These are phyloP conservation scores for Phlegmacium glaucopus DNA, from an alignment of 768 basidiomycete species.

Conservation along the genomic window DNA sequence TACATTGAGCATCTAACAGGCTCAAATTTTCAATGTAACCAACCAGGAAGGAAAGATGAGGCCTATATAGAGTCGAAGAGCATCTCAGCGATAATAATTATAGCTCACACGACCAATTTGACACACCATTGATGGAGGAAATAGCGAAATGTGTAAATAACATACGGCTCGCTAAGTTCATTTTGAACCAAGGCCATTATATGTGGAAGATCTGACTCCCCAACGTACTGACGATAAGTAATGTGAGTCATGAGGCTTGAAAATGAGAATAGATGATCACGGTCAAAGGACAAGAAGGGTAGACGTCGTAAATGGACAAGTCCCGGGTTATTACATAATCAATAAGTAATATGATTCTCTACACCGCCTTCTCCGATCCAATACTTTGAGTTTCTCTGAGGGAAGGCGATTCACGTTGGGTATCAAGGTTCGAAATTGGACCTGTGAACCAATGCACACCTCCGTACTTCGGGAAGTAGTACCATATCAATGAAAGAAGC, in stretches of 20 bases:
- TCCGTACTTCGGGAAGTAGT: conserved; percentile 70
- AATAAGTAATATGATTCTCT: too few relatives aligned
- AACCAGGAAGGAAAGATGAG: conserved; percentile 83
- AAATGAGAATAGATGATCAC: conserved; percentile 7
- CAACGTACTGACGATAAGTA: conserved; percentile 68
- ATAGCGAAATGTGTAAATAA: conserved; percentile 95
- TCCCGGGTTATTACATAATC: too few relatives aligned
- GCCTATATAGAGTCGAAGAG: conserved; percentile 48
- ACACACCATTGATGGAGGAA: conserved; percentile 94
- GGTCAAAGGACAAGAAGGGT: too few relatives aligned
- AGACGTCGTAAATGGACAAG: too few relatives aligned
- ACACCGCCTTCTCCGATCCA: conserved; percentile 11
- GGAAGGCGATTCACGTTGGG: background rate
- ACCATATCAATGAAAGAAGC: conserved; percentile 58
- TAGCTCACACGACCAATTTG: conserved; percentile 29
- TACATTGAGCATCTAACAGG: background rate
- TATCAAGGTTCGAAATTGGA: conserved; percentile 45
- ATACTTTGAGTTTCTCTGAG: background rate
- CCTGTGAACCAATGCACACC: conserved; percentile 76
- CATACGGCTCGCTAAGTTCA: conserved; percentile 94
- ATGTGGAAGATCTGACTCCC: conserved; percentile 74
- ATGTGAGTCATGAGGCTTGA: conserved; percentile 33
- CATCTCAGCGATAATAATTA: conserved; percentile 13
- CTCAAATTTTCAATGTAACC: conserved; percentile 9
- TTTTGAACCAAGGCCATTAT: conserved; percentile 88